Conservation (phyloP, 1,284 basidiomycete genomes). For the Ceratobasidium sp. region DNA sequence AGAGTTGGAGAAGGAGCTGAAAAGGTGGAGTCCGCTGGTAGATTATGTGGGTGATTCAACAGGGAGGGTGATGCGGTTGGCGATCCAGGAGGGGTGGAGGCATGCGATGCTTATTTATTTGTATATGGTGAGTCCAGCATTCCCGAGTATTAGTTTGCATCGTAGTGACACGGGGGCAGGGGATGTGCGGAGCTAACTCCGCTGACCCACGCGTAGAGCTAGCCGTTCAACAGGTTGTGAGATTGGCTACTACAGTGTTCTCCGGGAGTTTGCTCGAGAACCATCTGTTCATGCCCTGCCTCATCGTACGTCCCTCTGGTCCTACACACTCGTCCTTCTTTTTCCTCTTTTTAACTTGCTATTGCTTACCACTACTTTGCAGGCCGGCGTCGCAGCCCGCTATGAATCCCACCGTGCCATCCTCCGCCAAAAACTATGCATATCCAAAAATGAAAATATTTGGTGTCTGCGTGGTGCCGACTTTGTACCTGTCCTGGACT, state of each 20-base stretch:
- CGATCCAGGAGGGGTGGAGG: constrained; percentile 23
- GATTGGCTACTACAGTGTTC: neutral
- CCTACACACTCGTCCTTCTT: neutral
- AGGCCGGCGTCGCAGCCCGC: constrained; percentile 25
- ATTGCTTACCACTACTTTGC: too few relatives aligned
- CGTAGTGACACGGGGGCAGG: neutral
- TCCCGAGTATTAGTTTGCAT: neutral
- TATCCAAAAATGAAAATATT: constrained; percentile 4
- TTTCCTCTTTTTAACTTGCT: neutral
- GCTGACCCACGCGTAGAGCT: constrained; percentile 6
- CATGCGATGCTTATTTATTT: constrained; percentile 18
- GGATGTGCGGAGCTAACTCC: constrained; percentile 15
- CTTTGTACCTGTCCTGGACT: constrained; percentile 2
- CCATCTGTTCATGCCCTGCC: constrained; percentile 7
- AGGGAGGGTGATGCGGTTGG: neutral
- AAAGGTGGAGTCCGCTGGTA: neutral
- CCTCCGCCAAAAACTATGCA: neutral
- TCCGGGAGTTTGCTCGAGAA: neutral
- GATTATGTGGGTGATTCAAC: constrained; percentile 6
- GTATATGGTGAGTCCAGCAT: constrained; percentile 19
- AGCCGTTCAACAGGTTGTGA: constrained; percentile 11
- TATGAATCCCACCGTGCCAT: constrained; percentile 12
- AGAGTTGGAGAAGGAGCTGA: neutral
- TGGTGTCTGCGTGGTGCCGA: constrained; percentile 8
- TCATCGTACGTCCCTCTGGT: neutral